phyloP scores from a whole-genome alignment of 2,329 filamentous ascomycete genomes.

The Penicillium sp. region DNA sequence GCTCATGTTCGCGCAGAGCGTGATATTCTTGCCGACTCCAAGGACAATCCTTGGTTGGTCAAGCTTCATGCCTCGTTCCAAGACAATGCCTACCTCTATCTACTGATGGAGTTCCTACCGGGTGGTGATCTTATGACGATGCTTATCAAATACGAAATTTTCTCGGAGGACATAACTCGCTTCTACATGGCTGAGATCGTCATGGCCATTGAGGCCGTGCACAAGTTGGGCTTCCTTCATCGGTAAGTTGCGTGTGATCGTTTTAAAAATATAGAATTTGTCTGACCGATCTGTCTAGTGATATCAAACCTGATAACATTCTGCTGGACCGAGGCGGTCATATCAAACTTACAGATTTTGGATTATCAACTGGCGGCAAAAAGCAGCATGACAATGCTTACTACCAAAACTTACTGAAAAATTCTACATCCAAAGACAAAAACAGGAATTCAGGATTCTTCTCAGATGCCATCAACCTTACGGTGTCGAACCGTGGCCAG shows the following conservation, averaged over 20 bases:
- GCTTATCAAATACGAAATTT: constrained; percentile 99
- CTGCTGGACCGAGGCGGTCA: constrained; percentile 91
- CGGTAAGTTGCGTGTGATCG: constrained; percentile 59
- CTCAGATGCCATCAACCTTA: constrained; percentile 90
- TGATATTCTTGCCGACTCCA: constrained; percentile 92
- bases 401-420: constrained; percentile 92
- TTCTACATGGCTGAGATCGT: constrained; percentile 99
- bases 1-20: constrained; percentile 96
- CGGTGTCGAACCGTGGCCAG: constrained; percentile 93
- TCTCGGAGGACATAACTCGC: constrained; percentile 95
- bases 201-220: constrained; percentile 95
- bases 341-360: constrained; percentile 97
- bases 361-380: constrained; percentile 95
- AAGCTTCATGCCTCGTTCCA: constrained; percentile 99
- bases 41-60: constrained; percentile 98
- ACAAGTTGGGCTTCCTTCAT: constrained; percentile 97
- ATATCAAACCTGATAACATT: constrained; percentile 99
- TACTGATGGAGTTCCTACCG: constrained; percentile 98
- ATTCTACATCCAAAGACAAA: constrained; percentile 63
- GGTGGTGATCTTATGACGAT: constrained; percentile 99
- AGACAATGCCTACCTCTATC: constrained; percentile 92
- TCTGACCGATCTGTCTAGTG: constrained; percentile 50
- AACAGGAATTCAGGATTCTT: constrained; percentile 93
- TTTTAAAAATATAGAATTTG: background rate
- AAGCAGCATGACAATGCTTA: constrained; percentile 97